Conservation (phyloP, 2,329 filamentous ascomycete species). For the Leptographium lundbergii region DNA sequence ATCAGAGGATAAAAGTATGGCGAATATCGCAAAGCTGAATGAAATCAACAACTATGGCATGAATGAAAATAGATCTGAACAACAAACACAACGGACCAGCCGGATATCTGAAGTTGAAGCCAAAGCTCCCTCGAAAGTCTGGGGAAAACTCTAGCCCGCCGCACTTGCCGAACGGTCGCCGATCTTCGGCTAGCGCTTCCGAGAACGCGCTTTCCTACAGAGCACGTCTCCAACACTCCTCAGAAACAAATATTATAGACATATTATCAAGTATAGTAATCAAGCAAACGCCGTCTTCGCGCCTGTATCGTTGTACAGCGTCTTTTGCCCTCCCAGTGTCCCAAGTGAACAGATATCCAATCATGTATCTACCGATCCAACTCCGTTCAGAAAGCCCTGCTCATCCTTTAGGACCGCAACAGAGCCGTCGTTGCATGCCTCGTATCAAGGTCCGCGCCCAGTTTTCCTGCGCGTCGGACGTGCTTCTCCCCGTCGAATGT, state of each 20-base stretch:
- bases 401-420: neutral
- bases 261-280: neutral
- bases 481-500: too few species aligned
- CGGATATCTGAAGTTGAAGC: too few species aligned
- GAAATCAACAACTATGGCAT: too few species aligned
- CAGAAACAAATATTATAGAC: neutral
- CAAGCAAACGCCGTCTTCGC: neutral
- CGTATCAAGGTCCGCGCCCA: neutral
- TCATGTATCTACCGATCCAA: neutral
- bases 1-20: too few species aligned
- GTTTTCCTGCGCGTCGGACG: neutral
- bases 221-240: neutral
- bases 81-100: too few species aligned
- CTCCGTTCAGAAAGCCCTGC: neutral
- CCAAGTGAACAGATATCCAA: neutral
- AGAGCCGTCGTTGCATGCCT: neutral
- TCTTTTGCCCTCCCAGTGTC: neutral
- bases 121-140: too few species aligned
- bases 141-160: too few species aligned
- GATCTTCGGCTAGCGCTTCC: neutral
- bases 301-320: neutral
- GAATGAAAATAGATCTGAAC: too few species aligned
- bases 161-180: neutral
- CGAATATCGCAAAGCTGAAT: too few species aligned
- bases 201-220: too few species aligned